Conservation (phyloP, 1,284 basidiomycete genomes). For the Coniferiporia weirii region DNA sequence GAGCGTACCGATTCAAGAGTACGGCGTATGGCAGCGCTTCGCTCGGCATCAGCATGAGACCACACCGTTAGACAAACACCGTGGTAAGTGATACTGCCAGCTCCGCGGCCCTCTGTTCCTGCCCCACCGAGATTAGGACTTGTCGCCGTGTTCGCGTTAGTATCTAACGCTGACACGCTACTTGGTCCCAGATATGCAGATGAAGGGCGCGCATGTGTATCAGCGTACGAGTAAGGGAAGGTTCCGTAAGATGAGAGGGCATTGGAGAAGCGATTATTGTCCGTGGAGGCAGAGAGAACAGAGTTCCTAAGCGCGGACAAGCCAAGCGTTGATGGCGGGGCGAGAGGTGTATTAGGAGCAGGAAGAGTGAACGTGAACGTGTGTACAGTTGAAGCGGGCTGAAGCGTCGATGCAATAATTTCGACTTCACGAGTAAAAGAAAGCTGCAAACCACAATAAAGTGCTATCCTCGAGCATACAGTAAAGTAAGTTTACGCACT, state of each 20-base stretch:
- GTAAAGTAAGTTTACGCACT: conserved; percentile 36
- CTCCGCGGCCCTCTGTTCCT: conserved; percentile 19
- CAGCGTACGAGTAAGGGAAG: conserved; percentile 63
- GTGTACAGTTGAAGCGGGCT: conserved; percentile 89
- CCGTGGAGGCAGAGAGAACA: conserved; percentile 48
- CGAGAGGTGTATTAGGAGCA: conserved; percentile 65
- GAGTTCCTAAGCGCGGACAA: conserved; percentile 55
- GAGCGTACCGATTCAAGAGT: conserved; percentile 72
- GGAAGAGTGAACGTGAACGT: conserved; percentile 85
- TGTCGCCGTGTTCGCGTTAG: conserved; percentile 17
- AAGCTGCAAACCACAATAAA: conserved; percentile 39
- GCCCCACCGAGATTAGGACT: conserved; percentile 18
- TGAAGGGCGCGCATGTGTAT: conserved; percentile 62
- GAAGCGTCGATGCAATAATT: conserved; percentile 86
- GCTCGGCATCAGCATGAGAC: conserved; percentile 88
- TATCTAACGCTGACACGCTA: conserved; percentile 24
- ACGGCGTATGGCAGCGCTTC: conserved; percentile 74
- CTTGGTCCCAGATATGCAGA: conserved; percentile 70
- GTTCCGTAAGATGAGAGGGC: conserved; percentile 41
- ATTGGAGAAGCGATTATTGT: conserved; percentile 51
- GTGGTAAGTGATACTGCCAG: conserved; percentile 70
- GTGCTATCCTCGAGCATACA: neutral
- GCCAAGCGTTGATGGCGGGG: conserved; percentile 63
- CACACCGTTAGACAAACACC: conserved; percentile 90
- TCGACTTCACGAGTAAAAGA: conserved; percentile 92